Percentiles rank a stretch among this genome's conserved stretches.
Conservation (phyloP, 1,139 yeast species). For the Meyerozyma smithsonii region DNA sequence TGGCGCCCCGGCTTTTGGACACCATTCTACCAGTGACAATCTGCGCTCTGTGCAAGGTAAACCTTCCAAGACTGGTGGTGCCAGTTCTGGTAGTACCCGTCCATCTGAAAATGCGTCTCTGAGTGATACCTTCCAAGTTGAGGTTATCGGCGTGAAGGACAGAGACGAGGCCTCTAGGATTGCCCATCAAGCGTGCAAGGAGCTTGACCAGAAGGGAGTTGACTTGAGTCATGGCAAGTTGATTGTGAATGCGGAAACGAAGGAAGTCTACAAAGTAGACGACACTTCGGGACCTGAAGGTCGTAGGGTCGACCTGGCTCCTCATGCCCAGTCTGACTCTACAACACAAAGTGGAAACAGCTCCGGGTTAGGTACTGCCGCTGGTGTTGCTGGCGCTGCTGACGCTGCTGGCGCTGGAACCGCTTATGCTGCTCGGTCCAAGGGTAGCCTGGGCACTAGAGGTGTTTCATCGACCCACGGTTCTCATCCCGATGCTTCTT, state of each 20-base stretch:
- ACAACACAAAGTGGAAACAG: too few species aligned
- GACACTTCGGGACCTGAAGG: neutral
- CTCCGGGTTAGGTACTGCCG: neutral
- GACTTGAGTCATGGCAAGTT: slow-evolving; percentile 34
- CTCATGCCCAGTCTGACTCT: too few species aligned
- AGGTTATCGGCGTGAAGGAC: slow-evolving; percentile 36
- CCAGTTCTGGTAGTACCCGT: slow-evolving; percentile 6
- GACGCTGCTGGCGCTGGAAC: slow-evolving; percentile 7
- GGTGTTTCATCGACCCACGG: too few species aligned
- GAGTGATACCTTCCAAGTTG: slow-evolving; percentile 23
- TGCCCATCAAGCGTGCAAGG: slow-evolving; percentile 34
- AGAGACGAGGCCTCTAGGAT: slow-evolving; percentile 28
- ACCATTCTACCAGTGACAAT: slow-evolving; percentile 1
- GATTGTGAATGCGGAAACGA: slow-evolving; percentile 31
- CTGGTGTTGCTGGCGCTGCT: too few species aligned
- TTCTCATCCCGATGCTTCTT: slow-evolving; percentile 8
- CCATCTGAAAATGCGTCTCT: slow-evolving; percentile 5
- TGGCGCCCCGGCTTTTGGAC: slow-evolving; percentile 2
- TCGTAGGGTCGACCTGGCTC: neutral
- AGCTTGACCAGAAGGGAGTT: slow-evolving; percentile 30
- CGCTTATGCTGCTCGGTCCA: slow-evolving; percentile 6
- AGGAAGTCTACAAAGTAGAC: slow-evolving; percentile 8
- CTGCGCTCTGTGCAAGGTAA: too few species aligned
- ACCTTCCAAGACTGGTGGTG: too few species aligned
- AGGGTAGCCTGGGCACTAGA: too few species aligned